These are phyloP conservation scores for Suhomyces bolitotheri DNA, from an alignment of 1,139 yeast species.

Conservation along the genomic window DNA sequence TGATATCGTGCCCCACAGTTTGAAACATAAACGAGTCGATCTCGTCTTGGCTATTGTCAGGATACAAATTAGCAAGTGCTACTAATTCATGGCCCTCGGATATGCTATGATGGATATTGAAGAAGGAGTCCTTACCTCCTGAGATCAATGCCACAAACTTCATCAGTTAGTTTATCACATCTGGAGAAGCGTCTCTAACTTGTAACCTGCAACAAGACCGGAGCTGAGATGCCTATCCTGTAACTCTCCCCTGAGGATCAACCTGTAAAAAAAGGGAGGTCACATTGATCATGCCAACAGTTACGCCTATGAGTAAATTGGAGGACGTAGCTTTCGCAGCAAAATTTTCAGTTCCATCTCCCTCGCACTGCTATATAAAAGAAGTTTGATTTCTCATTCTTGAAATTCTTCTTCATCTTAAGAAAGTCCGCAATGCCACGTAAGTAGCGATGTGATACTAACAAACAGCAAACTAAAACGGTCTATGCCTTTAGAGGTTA, in stretches of 20 bases:
- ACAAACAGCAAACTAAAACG: slow-evolving; percentile 11
- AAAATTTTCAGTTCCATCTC: slow-evolving; percentile 12
- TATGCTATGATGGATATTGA: slow-evolving; percentile 79
- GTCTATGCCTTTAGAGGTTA: neutral
- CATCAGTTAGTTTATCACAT: slow-evolving; percentile 45
- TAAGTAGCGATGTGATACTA: slow-evolving; percentile 36
- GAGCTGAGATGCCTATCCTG: too few species aligned
- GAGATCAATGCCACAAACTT: slow-evolving; percentile 88
- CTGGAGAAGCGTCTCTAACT: neutral
- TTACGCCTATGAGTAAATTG: slow-evolving; percentile 8
- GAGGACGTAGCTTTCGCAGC: slow-evolving; percentile 1
- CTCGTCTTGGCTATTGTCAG: slow-evolving; percentile 55
- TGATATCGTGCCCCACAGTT: slow-evolving; percentile 91
- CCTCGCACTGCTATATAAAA: slow-evolving; percentile 9
- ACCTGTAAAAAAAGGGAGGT: slow-evolving; percentile 9
- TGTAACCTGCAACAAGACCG: slow-evolving; percentile 1
- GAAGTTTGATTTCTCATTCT: slow-evolving; percentile 3
- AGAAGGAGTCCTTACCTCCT: slow-evolving; percentile 96
- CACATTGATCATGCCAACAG: slow-evolving; percentile 9
- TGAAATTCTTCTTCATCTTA: slow-evolving; percentile 17
- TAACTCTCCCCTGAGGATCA: too few species aligned
- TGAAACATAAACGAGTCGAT: slow-evolving; percentile 96
- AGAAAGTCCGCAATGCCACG: slow-evolving; percentile 53
- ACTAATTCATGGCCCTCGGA: slow-evolving; percentile 79
- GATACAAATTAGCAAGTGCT: slow-evolving; percentile 84